These are phyloP conservation scores for Cytospora mali DNA, from an alignment of 2,329 filamentous ascomycete species.

Conservation along the genomic window DNA sequence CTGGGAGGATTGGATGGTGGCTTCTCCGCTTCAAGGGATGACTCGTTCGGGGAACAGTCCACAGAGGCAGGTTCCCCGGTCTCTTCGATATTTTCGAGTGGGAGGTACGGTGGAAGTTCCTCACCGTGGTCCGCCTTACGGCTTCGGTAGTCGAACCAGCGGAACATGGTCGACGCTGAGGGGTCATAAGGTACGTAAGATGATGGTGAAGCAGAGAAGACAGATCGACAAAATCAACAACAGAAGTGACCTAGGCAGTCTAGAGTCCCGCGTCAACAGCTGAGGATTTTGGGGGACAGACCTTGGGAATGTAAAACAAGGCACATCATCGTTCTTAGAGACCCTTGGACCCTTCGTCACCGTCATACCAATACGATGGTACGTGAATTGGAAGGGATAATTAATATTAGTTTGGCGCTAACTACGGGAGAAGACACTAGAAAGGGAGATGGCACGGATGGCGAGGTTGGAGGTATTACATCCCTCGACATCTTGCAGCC, in stretches of 20 bases:
- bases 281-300: not conserved
- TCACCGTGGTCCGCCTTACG: slow-evolving; percentile 2
- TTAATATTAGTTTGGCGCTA: too few relatives aligned
- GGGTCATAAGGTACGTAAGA: too few relatives aligned
- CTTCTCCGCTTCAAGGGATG: not conserved
- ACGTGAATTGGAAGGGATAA: not conserved
- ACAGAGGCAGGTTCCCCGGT: not conserved
- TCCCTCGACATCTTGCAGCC: too few relatives aligned
- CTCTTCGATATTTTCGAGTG: slow-evolving; percentile 14
- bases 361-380: not conserved
- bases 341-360: not conserved
- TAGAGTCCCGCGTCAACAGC: not conserved
- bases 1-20: not conserved
- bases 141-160: not conserved
- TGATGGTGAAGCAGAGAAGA: not conserved
- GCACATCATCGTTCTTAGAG: not conserved
- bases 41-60: not conserved
- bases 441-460: too few relatives aligned
- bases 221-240: not conserved
- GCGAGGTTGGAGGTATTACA: too few relatives aligned
- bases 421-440: too few relatives aligned
- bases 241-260: too few relatives aligned
- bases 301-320: not conserved
- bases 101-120: slow-evolving; percentile 6
- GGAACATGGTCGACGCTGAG: not conserved